phyloP scores from a whole-genome alignment of 768 basidiomycete genomes.

The Boletus rubroflammeus region DNA sequence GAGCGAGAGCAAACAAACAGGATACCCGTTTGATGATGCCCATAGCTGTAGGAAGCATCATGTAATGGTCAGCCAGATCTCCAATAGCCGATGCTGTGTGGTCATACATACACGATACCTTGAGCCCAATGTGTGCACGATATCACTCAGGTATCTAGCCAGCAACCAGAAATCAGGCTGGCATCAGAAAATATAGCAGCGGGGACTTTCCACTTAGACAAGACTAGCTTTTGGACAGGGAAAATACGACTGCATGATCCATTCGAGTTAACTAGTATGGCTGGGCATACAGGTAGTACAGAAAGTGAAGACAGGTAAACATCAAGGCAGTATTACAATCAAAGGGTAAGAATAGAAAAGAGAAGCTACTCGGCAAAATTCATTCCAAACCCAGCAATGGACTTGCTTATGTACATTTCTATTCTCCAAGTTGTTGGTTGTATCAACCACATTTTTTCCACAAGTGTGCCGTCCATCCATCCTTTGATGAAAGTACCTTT shows the following conservation, averaged over 20 bases:
- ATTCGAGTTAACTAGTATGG: no score
- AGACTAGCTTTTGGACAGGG: no score
- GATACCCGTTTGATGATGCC: background rate
- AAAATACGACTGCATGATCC: no score
- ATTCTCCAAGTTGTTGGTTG: background rate
- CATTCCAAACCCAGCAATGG: background rate
- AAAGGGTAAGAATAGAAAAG: background rate
- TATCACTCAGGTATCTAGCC: no score
- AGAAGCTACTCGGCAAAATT: background rate
- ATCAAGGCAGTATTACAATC: background rate
- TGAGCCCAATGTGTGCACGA: no score
- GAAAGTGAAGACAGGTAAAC: background rate
- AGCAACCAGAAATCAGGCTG: no score
- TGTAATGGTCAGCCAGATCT: no score
- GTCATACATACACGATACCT: no score
- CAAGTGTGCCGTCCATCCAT: background rate
- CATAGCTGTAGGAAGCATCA: background rate
- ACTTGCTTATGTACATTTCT: background rate
- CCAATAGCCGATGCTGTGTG: no score
- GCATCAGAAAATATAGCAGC: no score
- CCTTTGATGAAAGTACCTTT: background rate
- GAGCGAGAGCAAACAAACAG: background rate
- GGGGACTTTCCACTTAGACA: no score
- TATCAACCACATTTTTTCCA: background rate
- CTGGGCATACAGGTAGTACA: background rate